These are phyloP conservation scores for Isabelozyma pseudorhagii DNA, from an alignment of 805 yeast species.

Conservation along the genomic window DNA sequence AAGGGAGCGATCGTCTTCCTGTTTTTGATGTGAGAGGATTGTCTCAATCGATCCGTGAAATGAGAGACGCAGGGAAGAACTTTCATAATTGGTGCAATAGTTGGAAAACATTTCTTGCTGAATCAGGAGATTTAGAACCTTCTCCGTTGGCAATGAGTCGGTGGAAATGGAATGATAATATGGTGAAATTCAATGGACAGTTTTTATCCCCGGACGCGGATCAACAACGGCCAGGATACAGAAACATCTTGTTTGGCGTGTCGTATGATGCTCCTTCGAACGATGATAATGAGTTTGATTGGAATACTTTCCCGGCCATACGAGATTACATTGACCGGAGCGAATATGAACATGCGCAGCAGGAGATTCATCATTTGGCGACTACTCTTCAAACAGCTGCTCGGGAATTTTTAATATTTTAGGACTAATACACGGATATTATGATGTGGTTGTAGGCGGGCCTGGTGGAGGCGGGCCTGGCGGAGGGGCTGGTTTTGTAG, in stretches of 20 bases:
- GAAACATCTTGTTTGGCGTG: conserved; percentile 69
- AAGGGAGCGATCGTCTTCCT: conserved; percentile 12
- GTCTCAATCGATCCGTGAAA: conserved; percentile 19
- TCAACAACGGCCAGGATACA: conserved; percentile 58
- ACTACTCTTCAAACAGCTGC: conserved; percentile 8
- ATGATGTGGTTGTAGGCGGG: not conserved
- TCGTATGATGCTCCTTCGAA: conserved; percentile 53
- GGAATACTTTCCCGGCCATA: conserved; percentile 74
- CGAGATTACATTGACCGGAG: conserved; percentile 59
- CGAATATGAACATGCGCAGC: conserved; percentile 53
- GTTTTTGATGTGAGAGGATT: conserved; percentile 11
- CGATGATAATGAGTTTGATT: conserved; percentile 32
- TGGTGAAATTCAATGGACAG: conserved; percentile 52
- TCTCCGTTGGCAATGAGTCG: conserved; percentile 67
- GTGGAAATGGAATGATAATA: conserved; percentile 76
- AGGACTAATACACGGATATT: not conserved
- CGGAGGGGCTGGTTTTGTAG: conserved; percentile 3
- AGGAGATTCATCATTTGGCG: conserved; percentile 46
- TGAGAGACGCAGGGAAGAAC: conserved; percentile 34
- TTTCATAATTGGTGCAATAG: conserved; percentile 55
- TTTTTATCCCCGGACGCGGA: conserved; percentile 47
- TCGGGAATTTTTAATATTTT: not conserved
- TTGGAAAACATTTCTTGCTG: conserved; percentile 52
- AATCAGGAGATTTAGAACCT: conserved; percentile 62
- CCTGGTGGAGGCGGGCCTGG: not conserved